Conservation (phyloP, 352 stramenopile species). For the Globisporangium alternatum region DNA sequence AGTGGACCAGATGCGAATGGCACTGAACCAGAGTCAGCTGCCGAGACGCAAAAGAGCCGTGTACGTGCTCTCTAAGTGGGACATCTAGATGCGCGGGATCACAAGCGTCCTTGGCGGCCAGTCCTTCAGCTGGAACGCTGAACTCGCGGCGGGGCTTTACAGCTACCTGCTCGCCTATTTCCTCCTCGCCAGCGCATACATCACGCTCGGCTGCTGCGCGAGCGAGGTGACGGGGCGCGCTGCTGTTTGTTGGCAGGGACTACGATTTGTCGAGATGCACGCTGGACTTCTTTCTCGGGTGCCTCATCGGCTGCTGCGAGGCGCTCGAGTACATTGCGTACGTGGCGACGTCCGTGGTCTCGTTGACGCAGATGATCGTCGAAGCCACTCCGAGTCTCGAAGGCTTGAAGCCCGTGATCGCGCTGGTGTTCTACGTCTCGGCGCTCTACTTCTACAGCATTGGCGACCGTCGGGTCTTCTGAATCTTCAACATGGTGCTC, state of each 20-base stretch:
- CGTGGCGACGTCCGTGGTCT: conserved; percentile 25
- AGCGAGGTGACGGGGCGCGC: conserved; percentile 26
- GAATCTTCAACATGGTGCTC: conserved; percentile 20
- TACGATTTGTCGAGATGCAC: conserved; percentile 14
- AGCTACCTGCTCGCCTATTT: conserved; percentile 24
- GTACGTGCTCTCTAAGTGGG: neutral
- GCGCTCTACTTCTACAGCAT: conserved; percentile 19
- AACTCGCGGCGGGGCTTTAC: conserved; percentile 20
- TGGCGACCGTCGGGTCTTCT: conserved; percentile 23
- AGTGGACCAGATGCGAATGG: too few relatives aligned
- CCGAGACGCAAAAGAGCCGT: too few relatives aligned
- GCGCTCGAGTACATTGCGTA: conserved; percentile 46
- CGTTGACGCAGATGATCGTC: conserved; percentile 22
- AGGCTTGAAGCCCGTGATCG: conserved; percentile 6
- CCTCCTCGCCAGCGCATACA: conserved; percentile 25
- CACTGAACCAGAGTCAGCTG: too few relatives aligned
- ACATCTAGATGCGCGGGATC: conserved; percentile 35
- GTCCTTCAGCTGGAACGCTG: conserved; percentile 35
- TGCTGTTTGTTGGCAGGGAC: conserved; percentile 27
- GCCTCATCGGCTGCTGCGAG: conserved; percentile 36
- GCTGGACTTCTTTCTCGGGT: conserved; percentile 15
- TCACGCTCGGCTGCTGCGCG: conserved; percentile 25
- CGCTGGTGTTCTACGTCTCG: conserved; percentile 21
- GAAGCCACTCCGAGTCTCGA: neutral
- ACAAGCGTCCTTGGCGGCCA: conserved; percentile 32